Conservation (phyloP, 331 rosid genomes). For the Quercus tomentella region DNA sequence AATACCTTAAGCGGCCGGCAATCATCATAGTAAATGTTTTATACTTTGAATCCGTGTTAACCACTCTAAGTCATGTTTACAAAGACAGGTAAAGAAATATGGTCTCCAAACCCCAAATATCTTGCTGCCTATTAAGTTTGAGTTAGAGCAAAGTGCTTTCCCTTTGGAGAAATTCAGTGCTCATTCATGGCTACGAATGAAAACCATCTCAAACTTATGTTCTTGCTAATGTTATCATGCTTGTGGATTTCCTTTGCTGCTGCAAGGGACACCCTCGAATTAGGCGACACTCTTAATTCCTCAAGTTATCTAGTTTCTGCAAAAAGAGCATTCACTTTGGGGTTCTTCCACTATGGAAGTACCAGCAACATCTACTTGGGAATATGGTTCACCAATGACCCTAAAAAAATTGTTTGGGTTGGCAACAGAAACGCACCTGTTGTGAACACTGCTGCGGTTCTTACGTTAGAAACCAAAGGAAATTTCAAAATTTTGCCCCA, state of each 20-base stretch:
- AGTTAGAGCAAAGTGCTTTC: too few relatives aligned
- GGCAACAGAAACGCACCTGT: conserved; percentile 7
- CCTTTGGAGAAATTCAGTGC: too few relatives aligned
- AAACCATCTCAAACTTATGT: not conserved
- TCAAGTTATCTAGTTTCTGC: not conserved
- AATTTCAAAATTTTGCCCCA: not conserved
- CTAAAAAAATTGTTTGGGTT: conserved; percentile 4
- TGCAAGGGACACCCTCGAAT: not conserved
- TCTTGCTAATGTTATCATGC: not conserved
- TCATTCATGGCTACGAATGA: not conserved
- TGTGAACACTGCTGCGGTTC: conserved; percentile 8
- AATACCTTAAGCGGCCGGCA: too few relatives aligned
- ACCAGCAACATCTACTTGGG: not conserved
- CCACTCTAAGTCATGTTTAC: too few relatives aligned
- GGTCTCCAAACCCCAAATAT: too few relatives aligned
- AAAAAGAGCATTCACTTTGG: not conserved
- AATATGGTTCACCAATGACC: not conserved
- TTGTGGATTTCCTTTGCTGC: not conserved
- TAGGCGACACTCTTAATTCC: not conserved
- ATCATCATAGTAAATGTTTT: too few relatives aligned
- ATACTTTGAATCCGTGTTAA: too few relatives aligned
- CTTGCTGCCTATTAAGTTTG: too few relatives aligned
- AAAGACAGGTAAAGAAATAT: too few relatives aligned
- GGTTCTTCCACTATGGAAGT: not conserved
- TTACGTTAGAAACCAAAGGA: not conserved